Evolutionary conservation across 2,329 filamentous ascomycete genomes (phyloP), one percentile per base, ranked within the genome.

Genomic region (Penicillium sp.): DNA sequence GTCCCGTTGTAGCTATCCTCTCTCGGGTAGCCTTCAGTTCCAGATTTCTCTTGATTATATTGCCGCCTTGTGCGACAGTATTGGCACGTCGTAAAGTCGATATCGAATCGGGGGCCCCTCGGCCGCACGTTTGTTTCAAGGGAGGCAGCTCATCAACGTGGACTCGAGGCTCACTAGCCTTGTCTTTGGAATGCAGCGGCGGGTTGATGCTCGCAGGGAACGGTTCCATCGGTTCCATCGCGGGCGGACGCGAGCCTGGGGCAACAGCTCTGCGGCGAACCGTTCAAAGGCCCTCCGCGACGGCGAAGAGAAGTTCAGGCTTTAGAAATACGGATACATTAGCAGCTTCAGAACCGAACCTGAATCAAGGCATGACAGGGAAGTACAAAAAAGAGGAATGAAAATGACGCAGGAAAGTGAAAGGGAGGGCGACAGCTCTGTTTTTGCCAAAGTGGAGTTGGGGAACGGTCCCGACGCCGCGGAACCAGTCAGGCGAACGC

Each of bases 21-120:
- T 71, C 63, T 56, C 71, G 66, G 56, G 63, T 74, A 57, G 66
- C 66, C 59, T 65, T 71, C 39, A 64, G 52, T 40, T 67, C 66
- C 43, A 69, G 52, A 54, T 65, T 69, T 44, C 58, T 64, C 55
- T 67, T 70, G 21, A 66, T 60, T 23, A 66, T 56, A 44, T 67
- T 65, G 55, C 64, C 68, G 40, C 65, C 64, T 54, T 73, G 71
- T 55, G 71, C 66, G 48, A 75, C 70, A 5, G 73, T 75, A 51
- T 76, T 70, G 44, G 73, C 72, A 40, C 73, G 70, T 59, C 71
- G 69, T 37, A 76, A 56, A 52, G 59, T 59, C 10, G 64, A 63
- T 42, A 64, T 62, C 55, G 60, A 54, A 59, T 61, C 59, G 19
- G 59, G 61, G 28, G 48, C 46, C 33, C 59, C 63, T 43, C 59